Conservation (phyloP, 345 rosid species). For the Syzygium aqueum region DNA sequence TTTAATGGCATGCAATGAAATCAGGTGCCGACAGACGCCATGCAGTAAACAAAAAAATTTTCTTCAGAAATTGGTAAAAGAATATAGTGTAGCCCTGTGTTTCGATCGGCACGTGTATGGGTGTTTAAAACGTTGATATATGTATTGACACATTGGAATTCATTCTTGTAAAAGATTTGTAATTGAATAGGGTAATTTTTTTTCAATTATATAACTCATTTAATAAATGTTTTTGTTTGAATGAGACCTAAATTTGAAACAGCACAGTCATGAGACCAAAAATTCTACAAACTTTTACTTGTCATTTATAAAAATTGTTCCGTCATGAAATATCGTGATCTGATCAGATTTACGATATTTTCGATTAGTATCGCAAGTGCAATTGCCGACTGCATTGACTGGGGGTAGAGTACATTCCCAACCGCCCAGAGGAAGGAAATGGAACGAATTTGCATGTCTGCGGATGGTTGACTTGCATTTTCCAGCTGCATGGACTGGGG, state of each 20-base stretch:
- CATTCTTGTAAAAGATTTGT: not conserved
- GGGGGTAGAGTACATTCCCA: not conserved
- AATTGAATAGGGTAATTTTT: not conserved
- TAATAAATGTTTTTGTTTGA: not conserved
- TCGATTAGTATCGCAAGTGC: not conserved
- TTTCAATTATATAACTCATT: not conserved
- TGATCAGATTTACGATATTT: not conserved
- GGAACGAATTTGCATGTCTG: not conserved
- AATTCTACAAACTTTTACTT: not conserved
- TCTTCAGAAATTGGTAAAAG: not conserved
- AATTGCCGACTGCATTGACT: not conserved
- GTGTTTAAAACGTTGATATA: not conserved
- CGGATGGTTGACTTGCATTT: not conserved
- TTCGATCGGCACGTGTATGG: not conserved
- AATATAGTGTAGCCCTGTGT: not conserved
- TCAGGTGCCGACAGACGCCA: not conserved
- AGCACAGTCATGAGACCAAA: not conserved
- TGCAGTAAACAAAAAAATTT: rapidly evolving
- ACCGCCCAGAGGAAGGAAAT: not conserved
- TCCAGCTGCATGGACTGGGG: no score
- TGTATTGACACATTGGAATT: not conserved
- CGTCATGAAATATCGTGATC: not conserved
- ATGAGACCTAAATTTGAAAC: not conserved
- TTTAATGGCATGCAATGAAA: not conserved
- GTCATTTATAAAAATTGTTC: not conserved